Base-by-base conservation (phyloP, 176 grass and related monocot species). In the Hordeum marinum region DNA sequence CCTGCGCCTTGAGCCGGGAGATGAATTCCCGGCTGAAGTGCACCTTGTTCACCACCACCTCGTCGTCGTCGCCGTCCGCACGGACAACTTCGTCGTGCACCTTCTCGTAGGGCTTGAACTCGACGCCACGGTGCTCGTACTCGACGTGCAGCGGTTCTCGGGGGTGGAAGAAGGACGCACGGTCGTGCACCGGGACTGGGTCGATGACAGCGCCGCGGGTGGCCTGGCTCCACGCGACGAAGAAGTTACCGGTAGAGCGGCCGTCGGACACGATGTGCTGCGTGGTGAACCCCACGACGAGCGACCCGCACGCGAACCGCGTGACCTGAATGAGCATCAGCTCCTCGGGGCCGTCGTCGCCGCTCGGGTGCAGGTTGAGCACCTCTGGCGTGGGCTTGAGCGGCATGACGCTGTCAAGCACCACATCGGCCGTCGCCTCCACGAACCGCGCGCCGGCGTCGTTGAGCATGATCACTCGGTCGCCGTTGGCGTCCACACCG, bases 41-140 rank as follows among this genome's bases (percentile, higher is more conserved):
- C 61, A 57, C 83, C 31, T 68, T 68, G 9, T 77, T 46, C 26
- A 77, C 34, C 21, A 85, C 73, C 73, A 85, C 83, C 73, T 85
- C 72, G 21, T 41, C 72, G 5, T 21, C 72, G 9, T 32, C 14
- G 15, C 4, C 10, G 21, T 20, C 40, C 0, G 7, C 39, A 34
- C 54, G 1, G 7, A 57, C 54, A 57, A 31, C 14, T n/a, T 12
- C 9, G 9, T 3, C 3, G 10, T 8, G n/a, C 1, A 2, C 29
- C 82, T 68, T 55, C 29, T 65, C 14, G 58, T 7, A 35, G 11
- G 83, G 21, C 43, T 52, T 85, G 72, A 85, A 85, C 72, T 85
- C 83, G 3, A 85, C 83, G 83, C 83, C 73, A 14, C 83, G 83
- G 83, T 85, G 83, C 61, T 77, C 72, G 83, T 67, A 77, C 83